Percentiles rank a stretch among this genome's conserved stretches.
These are phyloP conservation scores for Podospora fimiseda DNA, from an alignment of 495 filamentous ascomycete genomes.

Conservation along the genomic window DNA sequence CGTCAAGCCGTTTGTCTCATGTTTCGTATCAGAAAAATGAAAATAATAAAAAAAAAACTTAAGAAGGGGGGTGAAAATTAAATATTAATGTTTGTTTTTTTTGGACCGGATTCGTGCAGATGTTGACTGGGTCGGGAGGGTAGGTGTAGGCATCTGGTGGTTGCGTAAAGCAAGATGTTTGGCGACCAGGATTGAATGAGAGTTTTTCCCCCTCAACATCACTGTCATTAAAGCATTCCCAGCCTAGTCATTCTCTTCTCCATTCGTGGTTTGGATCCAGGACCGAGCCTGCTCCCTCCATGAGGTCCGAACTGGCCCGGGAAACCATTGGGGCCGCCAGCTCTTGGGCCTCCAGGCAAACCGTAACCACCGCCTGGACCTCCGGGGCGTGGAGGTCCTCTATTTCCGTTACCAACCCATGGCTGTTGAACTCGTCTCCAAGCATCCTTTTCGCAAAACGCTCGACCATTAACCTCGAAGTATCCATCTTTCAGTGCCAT, in stretches of 20 bases:
- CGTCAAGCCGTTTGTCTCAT: slow-evolving; percentile 9
- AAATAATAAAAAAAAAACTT: neutral
- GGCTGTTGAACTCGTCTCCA: slow-evolving; percentile 46
- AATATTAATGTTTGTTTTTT: too few relatives aligned
- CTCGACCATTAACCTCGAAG: slow-evolving; percentile 45
- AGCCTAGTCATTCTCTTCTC: slow-evolving; percentile 78
- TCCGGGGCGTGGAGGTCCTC: slow-evolving; percentile 3
- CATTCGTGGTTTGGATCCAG: slow-evolving; percentile 31
- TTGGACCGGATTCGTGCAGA: too few relatives aligned
- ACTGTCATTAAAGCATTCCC: slow-evolving; percentile 68
- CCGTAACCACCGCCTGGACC: slow-evolving; percentile 6
- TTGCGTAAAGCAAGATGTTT: too few relatives aligned
- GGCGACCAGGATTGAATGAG: too few relatives aligned
- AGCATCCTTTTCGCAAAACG: slow-evolving; percentile 84
- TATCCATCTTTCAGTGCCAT: slow-evolving; percentile 58
- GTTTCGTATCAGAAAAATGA: neutral
- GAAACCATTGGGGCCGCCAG: neutral
- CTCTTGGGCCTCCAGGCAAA: slow-evolving; percentile 5
- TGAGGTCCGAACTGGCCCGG: slow-evolving; percentile 8
- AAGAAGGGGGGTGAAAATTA: neutral
- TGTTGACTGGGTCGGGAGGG: too few relatives aligned
- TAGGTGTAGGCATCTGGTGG: too few relatives aligned
- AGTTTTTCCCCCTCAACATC: too few relatives aligned
- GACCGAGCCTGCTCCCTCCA: slow-evolving; percentile 14
- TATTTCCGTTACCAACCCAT: slow-evolving; percentile 5